Percentiles rank a stretch among this genome's conserved stretches.
Evolutionary conservation across 225 moss, liverwort and hornwort species (phyloP).

Genomic region (Marchantia polymorpha): DNA sequence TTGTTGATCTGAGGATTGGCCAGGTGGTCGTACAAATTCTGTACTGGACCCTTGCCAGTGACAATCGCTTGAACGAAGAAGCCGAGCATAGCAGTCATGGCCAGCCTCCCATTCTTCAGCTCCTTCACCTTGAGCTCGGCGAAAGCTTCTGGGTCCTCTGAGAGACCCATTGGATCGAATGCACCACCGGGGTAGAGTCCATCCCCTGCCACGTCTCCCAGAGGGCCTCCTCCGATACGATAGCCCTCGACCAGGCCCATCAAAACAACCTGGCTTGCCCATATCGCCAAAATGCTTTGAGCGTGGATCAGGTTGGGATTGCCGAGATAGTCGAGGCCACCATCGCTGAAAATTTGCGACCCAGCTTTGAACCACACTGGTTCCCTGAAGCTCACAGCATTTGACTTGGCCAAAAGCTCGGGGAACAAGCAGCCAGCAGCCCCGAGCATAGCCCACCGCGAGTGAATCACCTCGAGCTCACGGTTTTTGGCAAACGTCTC

Average conservation of each 20-base stretch:
- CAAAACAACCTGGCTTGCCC: slow-evolving; percentile 15
- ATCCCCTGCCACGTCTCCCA: slow-evolving; percentile 33
- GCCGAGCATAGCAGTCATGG: slow-evolving; percentile 39
- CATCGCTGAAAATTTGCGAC: slow-evolving; percentile 44
- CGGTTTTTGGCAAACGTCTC: slow-evolving; percentile 51
- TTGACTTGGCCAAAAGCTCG: slow-evolving; percentile 48
- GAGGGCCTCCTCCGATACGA: slow-evolving; percentile 23
- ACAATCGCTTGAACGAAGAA: slow-evolving; percentile 47
- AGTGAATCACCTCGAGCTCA: slow-evolving; percentile 51
- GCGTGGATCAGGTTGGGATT: slow-evolving; percentile 22
- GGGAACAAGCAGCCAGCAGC: slow-evolving; percentile 33
- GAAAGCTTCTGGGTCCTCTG: slow-evolving; percentile 49
- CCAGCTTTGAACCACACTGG: slow-evolving; percentile 65
- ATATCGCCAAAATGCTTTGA: slow-evolving; percentile 20
- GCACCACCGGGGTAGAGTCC: slow-evolving; percentile 39
- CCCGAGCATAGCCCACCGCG: slow-evolving; percentile 60
- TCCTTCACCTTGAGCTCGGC: slow-evolving; percentile 53
- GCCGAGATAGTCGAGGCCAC: slow-evolving; percentile 50
- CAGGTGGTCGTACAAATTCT: slow-evolving; percentile 39
- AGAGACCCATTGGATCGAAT: slow-evolving; percentile 40
- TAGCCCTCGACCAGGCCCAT: slow-evolving; percentile 22
- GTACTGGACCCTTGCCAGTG: slow-evolving; percentile 41
- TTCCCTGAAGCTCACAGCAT: slow-evolving; percentile 44
- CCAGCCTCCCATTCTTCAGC: slow-evolving; percentile 42
- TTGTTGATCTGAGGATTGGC: slow-evolving; percentile 31